These are phyloP conservation scores for Teratosphaeria nubilosa DNA, from an alignment of 2,329 filamentous ascomycete genomes.

Conservation along the genomic window DNA sequence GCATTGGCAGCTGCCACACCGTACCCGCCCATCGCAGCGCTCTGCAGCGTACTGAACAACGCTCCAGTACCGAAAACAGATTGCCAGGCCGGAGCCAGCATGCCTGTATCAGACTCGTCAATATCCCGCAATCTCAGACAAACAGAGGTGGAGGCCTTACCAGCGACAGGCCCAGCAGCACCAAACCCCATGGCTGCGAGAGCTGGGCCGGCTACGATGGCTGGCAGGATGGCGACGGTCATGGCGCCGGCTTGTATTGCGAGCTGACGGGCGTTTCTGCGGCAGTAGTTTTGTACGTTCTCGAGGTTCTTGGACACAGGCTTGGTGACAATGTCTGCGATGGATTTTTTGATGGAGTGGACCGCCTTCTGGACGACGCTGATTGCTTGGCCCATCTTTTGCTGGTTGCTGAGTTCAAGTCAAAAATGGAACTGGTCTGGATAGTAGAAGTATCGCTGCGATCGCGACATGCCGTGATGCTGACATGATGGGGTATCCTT, in stretches of 20 bases:
- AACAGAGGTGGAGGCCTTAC: neutral
- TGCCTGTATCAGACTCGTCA: neutral
- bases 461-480: neutral
- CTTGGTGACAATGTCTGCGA: neutral
- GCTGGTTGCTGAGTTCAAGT: neutral
- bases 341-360: neutral
- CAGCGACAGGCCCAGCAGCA: neutral
- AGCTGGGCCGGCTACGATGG: neutral
- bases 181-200: neutral
- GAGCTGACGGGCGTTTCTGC: neutral
- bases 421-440: neutral
- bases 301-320: neutral
- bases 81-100: neutral
- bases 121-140: neutral
- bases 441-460: neutral
- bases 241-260: neutral
- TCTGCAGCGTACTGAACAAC: slow-evolving; percentile 4
- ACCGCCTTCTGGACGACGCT: neutral
- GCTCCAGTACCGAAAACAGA: neutral
- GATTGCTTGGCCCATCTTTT: neutral
- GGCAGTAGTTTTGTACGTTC: neutral
- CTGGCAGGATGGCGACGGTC: neutral
- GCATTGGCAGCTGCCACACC: slow-evolving; percentile 1
- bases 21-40: slow-evolving; percentile 7
- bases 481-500: neutral